A percentile compares a stretch with the other conserved stretches of the same genome.
Evolutionary conservation across 2,329 filamentous ascomycete species (phyloP).

Genomic region (Graphiopsis chlorocephala): DNA sequence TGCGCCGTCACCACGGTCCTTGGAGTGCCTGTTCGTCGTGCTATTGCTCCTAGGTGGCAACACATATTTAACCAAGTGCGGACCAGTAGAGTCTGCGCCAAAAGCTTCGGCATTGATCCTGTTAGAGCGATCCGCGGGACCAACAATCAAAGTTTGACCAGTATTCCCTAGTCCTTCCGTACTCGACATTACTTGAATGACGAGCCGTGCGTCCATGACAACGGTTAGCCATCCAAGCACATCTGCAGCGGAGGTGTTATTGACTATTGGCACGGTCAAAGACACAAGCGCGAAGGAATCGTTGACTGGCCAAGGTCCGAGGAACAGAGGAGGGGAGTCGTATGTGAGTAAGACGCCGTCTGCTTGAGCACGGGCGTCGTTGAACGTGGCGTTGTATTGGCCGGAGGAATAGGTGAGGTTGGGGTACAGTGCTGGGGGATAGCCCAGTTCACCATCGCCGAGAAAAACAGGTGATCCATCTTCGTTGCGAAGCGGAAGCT

Average conservation of each 20-base stretch:
- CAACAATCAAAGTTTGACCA: constrained; percentile 68
- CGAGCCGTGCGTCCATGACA: constrained; percentile 64
- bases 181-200: constrained; percentile 62
- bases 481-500: constrained; percentile 59
- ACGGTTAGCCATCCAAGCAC: constrained; percentile 82
- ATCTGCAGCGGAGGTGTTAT: constrained; percentile 59
- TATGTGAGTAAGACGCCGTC: constrained; percentile 32
- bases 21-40: constrained; percentile 30
- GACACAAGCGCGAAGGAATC: constrained; percentile 72
- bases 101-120: constrained; percentile 33
- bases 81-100: neutral
- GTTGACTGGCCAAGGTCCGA: constrained; percentile 74
- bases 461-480: constrained; percentile 61
- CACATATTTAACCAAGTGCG: constrained; percentile 29
- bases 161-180: constrained; percentile 68
- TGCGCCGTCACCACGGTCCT: constrained; percentile 40
- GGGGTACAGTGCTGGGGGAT: constrained; percentile 70
- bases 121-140: constrained; percentile 65
- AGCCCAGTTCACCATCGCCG: constrained; percentile 63
- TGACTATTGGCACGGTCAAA: constrained; percentile 74
- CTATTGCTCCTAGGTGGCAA: constrained; percentile 25
- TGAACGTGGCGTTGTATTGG: constrained; percentile 35
- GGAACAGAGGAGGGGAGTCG: constrained; percentile 58
- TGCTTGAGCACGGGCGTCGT: constrained; percentile 39
- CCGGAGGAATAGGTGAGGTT: constrained; percentile 65